Evolutionary conservation across 768 basidiomycete species (phyloP).

Genomic region (Coprinopsis cinerea): DNA sequence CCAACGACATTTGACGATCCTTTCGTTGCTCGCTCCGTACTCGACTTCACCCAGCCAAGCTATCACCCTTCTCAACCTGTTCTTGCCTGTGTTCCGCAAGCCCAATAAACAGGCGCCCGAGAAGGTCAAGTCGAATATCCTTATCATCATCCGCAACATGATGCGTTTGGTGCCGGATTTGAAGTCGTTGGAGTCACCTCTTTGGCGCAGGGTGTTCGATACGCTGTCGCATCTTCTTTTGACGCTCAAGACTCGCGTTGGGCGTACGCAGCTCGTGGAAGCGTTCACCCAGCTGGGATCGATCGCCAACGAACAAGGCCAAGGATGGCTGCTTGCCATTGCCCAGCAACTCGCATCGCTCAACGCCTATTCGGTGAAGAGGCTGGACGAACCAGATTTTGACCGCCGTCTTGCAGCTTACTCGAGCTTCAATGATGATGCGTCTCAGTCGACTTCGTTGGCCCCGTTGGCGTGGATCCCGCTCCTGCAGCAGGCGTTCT

Average conservation of each 20-base stretch:
- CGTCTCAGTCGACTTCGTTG: conserved; percentile 36
- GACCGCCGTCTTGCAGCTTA: conserved; percentile 79
- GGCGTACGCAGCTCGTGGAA: conserved; percentile 62
- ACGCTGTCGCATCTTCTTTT: conserved; percentile 77
- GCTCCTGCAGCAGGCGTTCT: conserved; percentile 74
- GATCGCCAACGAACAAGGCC: conserved; percentile 19
- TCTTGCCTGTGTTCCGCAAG: conserved; percentile 75
- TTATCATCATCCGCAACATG: conserved; percentile 63
- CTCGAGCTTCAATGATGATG: conserved; percentile 61
- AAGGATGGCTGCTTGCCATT: conserved; percentile 40
- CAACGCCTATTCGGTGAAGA: conserved; percentile 80
- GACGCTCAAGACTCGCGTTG: conserved; percentile 61
- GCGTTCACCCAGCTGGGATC: conserved; percentile 50
- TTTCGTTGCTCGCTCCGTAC: conserved; percentile 75
- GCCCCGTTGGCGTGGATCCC: conserved; percentile 70
- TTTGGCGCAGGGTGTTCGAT: conserved; percentile 51
- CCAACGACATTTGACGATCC: conserved; percentile 75
- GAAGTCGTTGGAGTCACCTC: conserved; percentile 32
- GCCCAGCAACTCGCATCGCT: conserved; percentile 33
- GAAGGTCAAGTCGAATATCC: conserved; percentile 76
- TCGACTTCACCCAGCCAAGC: conserved; percentile 69
- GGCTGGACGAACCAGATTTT: conserved; percentile 91
- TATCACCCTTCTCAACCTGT: conserved; percentile 59
- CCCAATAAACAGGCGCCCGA: conserved; percentile 75
- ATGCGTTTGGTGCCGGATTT: conserved; percentile 66